Evolutionary conservation across 2,329 filamentous ascomycete genomes (phyloP).

Genomic region (Aspergillus sp.): DNA sequence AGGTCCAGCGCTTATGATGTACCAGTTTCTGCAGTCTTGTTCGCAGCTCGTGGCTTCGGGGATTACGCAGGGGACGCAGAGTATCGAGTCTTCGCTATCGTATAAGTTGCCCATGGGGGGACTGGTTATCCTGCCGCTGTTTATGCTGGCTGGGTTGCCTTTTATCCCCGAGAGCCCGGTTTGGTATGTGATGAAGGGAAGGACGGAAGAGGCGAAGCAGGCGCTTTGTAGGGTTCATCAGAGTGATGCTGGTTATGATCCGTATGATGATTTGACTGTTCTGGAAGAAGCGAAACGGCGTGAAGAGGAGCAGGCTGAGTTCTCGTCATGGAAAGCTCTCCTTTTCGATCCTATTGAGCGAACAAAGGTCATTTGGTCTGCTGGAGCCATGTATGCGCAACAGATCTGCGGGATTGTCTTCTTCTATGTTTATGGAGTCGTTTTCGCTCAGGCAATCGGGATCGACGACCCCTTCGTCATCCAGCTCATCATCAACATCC

Average conservation of each 20-base stretch:
- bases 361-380: conserved; percentile 43
- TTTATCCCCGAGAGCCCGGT: conserved; percentile 23
- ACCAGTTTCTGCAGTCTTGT: conserved; percentile 25
- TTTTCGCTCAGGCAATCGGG: conserved; percentile 42
- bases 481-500: conserved; percentile 38
- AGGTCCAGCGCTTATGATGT: conserved; percentile 24
- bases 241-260: conserved; percentile 25
- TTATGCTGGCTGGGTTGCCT: conserved; percentile 17
- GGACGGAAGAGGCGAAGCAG: conserved; percentile 21
- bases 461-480: conserved; percentile 39
- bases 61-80: conserved; percentile 23
- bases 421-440: conserved; percentile 42
- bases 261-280: conserved; percentile 17
- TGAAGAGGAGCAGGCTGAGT: conserved; percentile 18
- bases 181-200: conserved; percentile 29
- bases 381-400: conserved; percentile 43
- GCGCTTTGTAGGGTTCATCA: conserved; percentile 31
- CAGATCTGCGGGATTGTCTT: conserved; percentile 49
- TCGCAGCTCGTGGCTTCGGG: conserved; percentile 24
- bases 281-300: conserved; percentile 16
- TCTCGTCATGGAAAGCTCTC: conserved; percentile 37
- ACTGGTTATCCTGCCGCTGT: conserved; percentile 17
- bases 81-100: conserved; percentile 14
- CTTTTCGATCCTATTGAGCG: conserved; percentile 43
- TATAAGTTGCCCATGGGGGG: conserved; percentile 25